These are phyloP conservation scores for Daldinia grandis DNA, from an alignment of 495 filamentous ascomycete species.

Conservation along the genomic window DNA sequence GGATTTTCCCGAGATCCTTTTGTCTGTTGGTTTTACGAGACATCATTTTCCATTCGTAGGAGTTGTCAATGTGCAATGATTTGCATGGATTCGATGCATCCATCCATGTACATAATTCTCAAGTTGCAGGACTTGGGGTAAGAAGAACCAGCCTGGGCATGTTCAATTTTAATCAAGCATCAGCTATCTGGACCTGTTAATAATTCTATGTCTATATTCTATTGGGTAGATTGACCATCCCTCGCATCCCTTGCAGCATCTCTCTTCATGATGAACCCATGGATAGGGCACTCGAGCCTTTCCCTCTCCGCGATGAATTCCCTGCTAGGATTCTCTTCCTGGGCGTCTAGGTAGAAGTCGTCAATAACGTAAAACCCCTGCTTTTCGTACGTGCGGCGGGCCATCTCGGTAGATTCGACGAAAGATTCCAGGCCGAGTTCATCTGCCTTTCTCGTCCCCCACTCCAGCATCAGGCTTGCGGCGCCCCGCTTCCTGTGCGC, in stretches of 20 bases:
- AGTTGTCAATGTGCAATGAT: background rate
- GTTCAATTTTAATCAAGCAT: background rate
- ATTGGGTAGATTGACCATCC: constrained; percentile 4
- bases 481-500: constrained; percentile 40
- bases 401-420: constrained; percentile 51
- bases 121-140: background rate
- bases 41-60: background rate
- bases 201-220: background rate
- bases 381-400: constrained; percentile 47
- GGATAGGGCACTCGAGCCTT: constrained; percentile 37
- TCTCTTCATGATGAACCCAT: constrained; percentile 39
- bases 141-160: background rate
- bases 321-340: constrained; percentile 9
- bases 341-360: constrained; percentile 23
- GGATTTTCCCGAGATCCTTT: background rate
- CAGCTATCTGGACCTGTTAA: no score
- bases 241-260: constrained; percentile 2
- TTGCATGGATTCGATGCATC: background rate
- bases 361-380: constrained; percentile 42
- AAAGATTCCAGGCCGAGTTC: constrained; percentile 49
- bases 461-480: constrained; percentile 46
- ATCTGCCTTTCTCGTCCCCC: constrained; percentile 50
- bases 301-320: constrained; percentile 26
- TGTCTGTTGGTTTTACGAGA: background rate
- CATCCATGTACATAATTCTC: background rate